These are phyloP conservation scores for Anastatica hierochuntica DNA, from an alignment of 345 rosid species.

Conservation along the genomic window DNA sequence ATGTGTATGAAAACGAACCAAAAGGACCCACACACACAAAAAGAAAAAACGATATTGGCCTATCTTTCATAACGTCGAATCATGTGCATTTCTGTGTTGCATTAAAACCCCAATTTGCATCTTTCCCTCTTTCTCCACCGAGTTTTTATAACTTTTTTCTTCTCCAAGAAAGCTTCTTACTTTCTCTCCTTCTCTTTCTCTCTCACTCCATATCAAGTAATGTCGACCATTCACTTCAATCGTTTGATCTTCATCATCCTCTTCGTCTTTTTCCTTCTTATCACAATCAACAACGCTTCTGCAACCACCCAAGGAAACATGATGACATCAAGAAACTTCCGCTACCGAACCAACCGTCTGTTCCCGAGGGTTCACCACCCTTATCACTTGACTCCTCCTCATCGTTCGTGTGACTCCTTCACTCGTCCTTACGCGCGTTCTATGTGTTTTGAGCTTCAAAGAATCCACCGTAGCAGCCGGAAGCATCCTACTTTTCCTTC, in stretches of 20 bases:
- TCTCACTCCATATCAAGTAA: neutral
- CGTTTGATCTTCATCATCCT: slow-evolving; percentile 18
- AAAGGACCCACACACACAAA: neutral
- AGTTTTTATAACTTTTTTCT: slow-evolving; percentile 5
- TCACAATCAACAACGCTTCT: too few species aligned
- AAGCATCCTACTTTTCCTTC: slow-evolving; percentile 9
- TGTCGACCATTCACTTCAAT: slow-evolving; percentile 4
- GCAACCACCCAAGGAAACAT: neutral
- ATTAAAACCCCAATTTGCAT: slow-evolving; percentile 22
- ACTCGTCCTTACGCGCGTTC: slow-evolving; percentile 27
- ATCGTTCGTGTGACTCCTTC: slow-evolving; percentile 20
- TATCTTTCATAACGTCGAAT: slow-evolving; percentile 15
- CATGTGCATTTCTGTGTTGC: slow-evolving; percentile 26
- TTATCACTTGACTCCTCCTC: slow-evolving; percentile 18
- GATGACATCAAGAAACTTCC: slow-evolving; percentile 8
- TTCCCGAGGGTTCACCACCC: slow-evolving; percentile 12
- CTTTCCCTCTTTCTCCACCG: slow-evolving; percentile 14
- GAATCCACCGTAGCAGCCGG: slow-evolving; percentile 17
- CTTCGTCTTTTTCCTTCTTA: slow-evolving; percentile 5
- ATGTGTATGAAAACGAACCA: slow-evolving; percentile 8
- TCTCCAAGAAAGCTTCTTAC: neutral
- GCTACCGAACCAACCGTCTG: slow-evolving; percentile 2
- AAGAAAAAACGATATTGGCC: too few species aligned
- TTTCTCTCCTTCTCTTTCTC: too few species aligned
- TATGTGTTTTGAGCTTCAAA: slow-evolving; percentile 25